These are phyloP conservation scores for Rutstroemia sp. DNA, from an alignment of 2,329 filamentous ascomycete genomes.

Conservation along the genomic window DNA sequence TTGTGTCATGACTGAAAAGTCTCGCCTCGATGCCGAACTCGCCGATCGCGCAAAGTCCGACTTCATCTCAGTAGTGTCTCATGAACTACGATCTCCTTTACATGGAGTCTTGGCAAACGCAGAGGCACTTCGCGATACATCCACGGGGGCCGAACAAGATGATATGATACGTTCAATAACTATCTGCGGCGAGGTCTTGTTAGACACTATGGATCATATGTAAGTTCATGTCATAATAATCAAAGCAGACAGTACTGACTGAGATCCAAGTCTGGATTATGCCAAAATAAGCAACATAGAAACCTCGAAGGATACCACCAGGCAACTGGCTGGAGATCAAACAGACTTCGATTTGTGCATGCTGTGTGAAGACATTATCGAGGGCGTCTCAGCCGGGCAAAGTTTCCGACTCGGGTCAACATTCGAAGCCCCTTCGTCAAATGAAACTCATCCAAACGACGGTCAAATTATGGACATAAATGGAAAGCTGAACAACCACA, in stretches of 20 bases:
- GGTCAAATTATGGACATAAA: neutral
- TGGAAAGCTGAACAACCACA: neutral
- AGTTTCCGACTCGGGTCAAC: slow-evolving; percentile 7
- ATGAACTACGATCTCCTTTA: slow-evolving; percentile 53
- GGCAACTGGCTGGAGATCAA: neutral
- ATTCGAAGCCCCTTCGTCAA: neutral
- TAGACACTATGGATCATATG: slow-evolving; percentile 45
- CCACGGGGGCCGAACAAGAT: slow-evolving; percentile 36
- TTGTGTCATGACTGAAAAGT: slow-evolving; percentile 49
- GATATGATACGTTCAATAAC: slow-evolving; percentile 41
- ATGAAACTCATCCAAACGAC: neutral
- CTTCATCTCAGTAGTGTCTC: slow-evolving; percentile 51
- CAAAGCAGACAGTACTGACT: neutral
- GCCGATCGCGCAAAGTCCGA: slow-evolving; percentile 41
- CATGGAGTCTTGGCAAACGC: slow-evolving; percentile 49
- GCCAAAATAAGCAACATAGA: slow-evolving; percentile 15
- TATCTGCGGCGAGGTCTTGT: slow-evolving; percentile 40
- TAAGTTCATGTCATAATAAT: slow-evolving; percentile 27
- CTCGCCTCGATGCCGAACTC: slow-evolving; percentile 36
- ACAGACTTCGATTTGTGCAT: slow-evolving; percentile 15
- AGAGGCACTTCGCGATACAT: slow-evolving; percentile 43
- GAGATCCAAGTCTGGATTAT: slow-evolving; percentile 31
- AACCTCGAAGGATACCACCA: neutral
- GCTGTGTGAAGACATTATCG: slow-evolving; percentile 21
- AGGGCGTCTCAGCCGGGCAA: slow-evolving; percentile 20